These are phyloP conservation scores for Diaporthe sp. DNA, from an alignment of 2,329 filamentous ascomycete species.

Conservation along the genomic window DNA sequence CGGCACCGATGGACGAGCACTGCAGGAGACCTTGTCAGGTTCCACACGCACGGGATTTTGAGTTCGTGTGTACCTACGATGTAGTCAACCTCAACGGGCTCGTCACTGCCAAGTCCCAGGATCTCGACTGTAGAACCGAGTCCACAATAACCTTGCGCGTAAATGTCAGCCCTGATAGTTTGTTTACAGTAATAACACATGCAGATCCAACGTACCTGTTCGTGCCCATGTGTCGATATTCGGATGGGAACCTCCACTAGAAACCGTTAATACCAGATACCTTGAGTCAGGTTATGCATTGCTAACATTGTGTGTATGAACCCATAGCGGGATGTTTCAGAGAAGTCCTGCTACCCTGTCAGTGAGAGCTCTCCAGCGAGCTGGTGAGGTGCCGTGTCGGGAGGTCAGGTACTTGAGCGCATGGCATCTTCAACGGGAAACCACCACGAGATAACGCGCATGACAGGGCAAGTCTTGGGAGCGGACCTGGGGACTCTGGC, in stretches of 20 bases:
- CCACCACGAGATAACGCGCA: slow-evolving; percentile 1
- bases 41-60: slow-evolving; percentile 1
- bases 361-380: background rate
- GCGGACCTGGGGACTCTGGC: background rate
- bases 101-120: slow-evolving; percentile 68
- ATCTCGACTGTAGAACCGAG: slow-evolving; percentile 73
- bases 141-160: slow-evolving; percentile 73
- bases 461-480: background rate
- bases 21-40: slow-evolving; percentile 45
- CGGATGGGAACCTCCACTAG: slow-evolving; percentile 66
- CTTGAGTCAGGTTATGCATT: slow-evolving; percentile 22
- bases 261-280: slow-evolving; percentile 6
- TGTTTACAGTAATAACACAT: slow-evolving; percentile 36
- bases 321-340: slow-evolving; percentile 74
- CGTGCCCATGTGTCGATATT: slow-evolving; percentile 52
- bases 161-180: slow-evolving; percentile 10
- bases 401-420: background rate
- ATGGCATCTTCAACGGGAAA: slow-evolving; percentile 4
- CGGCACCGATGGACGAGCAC: slow-evolving; percentile 83
- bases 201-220: slow-evolving; percentile 48
- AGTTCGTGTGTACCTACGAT: slow-evolving; percentile 60
- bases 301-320: slow-evolving; percentile 89
- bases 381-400: background rate
- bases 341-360: slow-evolving; percentile 68
- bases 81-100: slow-evolving; percentile 76